These are phyloP conservation scores for Chloranthus sessilifolius DNA, from an alignment of 164 flowering plant genomes.

Conservation along the genomic window DNA sequence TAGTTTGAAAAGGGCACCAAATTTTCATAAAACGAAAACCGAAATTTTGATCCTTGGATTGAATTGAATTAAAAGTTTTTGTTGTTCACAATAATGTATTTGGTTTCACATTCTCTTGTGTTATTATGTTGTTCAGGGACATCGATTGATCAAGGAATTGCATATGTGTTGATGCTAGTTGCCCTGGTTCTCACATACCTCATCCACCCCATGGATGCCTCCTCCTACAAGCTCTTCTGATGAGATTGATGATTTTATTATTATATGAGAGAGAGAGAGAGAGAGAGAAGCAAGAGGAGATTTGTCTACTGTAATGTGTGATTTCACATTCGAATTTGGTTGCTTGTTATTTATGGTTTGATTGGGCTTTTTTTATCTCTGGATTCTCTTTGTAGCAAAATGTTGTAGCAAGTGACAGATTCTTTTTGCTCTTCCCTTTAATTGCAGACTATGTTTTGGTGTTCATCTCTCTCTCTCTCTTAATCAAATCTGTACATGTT, in stretches of 20 bases:
- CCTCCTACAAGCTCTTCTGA: conserved; percentile 17
- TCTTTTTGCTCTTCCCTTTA: not conserved
- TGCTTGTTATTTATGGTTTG: too few species aligned
- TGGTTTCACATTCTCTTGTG: not conserved
- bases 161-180: conserved; percentile 49
- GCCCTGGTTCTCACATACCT: conserved; percentile 57
- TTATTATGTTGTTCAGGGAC: conserved; percentile 46
- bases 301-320: not conserved
- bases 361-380: not conserved
- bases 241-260: not conserved
- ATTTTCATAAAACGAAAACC: too few species aligned
- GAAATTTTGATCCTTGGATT: too few species aligned
- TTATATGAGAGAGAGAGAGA: not conserved
- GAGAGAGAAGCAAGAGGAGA: not conserved
- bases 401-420: too few species aligned
- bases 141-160: conserved; percentile 54
- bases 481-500: too few species aligned
- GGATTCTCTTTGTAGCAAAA: conserved; percentile 1
- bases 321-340: not conserved
- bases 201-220: conserved; percentile 40
- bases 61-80: too few species aligned
- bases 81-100: too few species aligned
- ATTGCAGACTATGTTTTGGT: too few species aligned
- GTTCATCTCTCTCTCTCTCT: too few species aligned
- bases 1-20: too few species aligned